Conservation (phyloP, 2,329 filamentous ascomycete species). For the Chrysoporthe puriensis region DNA sequence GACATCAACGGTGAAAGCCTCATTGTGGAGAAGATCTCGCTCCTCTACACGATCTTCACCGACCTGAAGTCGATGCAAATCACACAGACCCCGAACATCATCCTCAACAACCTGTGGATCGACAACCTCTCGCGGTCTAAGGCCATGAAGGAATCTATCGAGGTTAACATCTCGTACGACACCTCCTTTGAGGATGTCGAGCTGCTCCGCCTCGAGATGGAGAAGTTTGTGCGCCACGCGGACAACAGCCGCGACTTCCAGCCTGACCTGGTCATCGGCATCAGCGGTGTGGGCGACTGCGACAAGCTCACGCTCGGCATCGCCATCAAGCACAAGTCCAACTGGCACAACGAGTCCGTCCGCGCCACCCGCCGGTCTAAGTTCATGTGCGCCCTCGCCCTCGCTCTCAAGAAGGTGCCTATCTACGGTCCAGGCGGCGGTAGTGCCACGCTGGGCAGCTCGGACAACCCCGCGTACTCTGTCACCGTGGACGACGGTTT, state of each 20-base stretch:
- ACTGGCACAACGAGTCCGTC: slow-evolving; percentile 86
- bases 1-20: slow-evolving; percentile 74
- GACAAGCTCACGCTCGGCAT: slow-evolving; percentile 85
- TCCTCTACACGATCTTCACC: slow-evolving; percentile 91
- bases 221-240: slow-evolving; percentile 77
- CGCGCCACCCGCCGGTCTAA: slow-evolving; percentile 84
- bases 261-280: slow-evolving; percentile 77
- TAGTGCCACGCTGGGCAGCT: slow-evolving; percentile 56
- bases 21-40: slow-evolving; percentile 89
- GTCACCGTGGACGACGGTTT: slow-evolving; percentile 73
- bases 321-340: slow-evolving; percentile 89
- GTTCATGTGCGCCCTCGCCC: slow-evolving; percentile 92
- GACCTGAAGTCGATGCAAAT: slow-evolving; percentile 81
- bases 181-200: slow-evolving; percentile 91
- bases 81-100: slow-evolving; percentile 81
- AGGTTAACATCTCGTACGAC: slow-evolving; percentile 80
- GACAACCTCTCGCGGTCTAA: slow-evolving; percentile 92
- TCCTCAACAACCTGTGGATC: slow-evolving; percentile 90
- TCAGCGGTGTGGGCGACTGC: slow-evolving; percentile 79
- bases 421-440: slow-evolving; percentile 82
- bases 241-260: slow-evolving; percentile 93
- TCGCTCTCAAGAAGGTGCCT: slow-evolving; percentile 84
- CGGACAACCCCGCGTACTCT: slow-evolving; percentile 79
- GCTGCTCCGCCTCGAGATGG: slow-evolving; percentile 80
- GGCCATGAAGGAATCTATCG: slow-evolving; percentile 85